A percentile compares a stretch with the other conserved stretches of the same genome.
These are phyloP conservation scores for Tetrahymena thermophila DNA, from an alignment of 73 alveolate species.

Conservation along the genomic window DNA sequence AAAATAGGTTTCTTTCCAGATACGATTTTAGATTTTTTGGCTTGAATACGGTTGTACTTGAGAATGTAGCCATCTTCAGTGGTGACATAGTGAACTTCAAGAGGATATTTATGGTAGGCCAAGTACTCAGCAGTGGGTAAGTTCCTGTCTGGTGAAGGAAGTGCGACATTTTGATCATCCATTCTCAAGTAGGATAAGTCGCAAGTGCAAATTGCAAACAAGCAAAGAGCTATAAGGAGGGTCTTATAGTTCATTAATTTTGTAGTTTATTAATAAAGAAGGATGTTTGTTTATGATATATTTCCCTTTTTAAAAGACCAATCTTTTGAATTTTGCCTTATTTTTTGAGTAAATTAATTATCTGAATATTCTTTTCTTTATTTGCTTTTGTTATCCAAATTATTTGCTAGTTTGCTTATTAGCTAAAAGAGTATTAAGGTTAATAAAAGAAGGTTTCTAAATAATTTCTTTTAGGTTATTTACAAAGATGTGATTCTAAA, in stretches of 20 bases:
- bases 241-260: not conserved
- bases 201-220: not conserved
- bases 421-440: not conserved
- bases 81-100: constrained; percentile 69
- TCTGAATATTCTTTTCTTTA: not conserved
- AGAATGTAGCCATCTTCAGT: constrained; percentile 92
- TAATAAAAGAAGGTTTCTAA: not conserved
- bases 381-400: not conserved
- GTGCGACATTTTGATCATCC: not conserved
- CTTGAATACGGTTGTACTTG: constrained; percentile 70
- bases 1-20: constrained; percentile 65
- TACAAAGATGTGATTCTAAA: not conserved
- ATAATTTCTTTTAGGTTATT: not conserved
- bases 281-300: not conserved
- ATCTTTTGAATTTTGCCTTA: not conserved
- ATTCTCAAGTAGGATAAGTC: not conserved
- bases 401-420: not conserved
- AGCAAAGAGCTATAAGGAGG: not conserved
- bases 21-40: constrained; percentile 48
- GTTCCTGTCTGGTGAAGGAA: constrained; percentile 24
- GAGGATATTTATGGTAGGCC: constrained; percentile 50
- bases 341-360: not conserved
- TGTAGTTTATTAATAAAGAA: not conserved
- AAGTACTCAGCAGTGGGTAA: constrained; percentile 22
- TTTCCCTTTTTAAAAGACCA: not conserved